Conservation (phyloP, 2,329 filamentous ascomycete species). For the Aspergillus sp. region DNA sequence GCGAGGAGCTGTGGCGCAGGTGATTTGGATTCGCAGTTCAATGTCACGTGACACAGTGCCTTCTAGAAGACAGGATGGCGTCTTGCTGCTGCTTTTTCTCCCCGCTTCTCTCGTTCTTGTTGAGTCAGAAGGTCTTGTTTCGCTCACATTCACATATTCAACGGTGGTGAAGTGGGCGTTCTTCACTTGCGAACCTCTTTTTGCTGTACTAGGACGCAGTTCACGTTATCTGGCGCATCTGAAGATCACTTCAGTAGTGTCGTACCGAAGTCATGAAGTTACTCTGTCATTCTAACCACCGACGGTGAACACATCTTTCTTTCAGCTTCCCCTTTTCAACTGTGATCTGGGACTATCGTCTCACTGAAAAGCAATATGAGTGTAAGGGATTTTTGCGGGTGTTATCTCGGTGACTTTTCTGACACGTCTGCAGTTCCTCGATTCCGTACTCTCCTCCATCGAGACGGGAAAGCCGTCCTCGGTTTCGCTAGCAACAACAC, state of each 20-base stretch:
- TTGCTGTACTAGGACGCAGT: neutral
- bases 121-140: neutral
- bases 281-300: constrained; percentile 31
- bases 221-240: neutral
- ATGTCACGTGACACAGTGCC: constrained; percentile 20
- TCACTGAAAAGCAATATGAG: constrained; percentile 28
- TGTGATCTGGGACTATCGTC: neutral
- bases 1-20: constrained; percentile 30
- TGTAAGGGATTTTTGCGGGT: constrained; percentile 20
- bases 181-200: neutral
- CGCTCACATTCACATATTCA: no score
- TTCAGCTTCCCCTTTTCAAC: constrained; percentile 5
- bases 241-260: constrained; percentile 15
- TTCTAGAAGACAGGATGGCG: constrained; percentile 21
- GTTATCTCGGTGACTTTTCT: constrained; percentile 9
- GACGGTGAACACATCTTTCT: constrained; percentile 28
- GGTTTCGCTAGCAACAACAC: constrained; percentile 16
- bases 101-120: constrained; percentile 4
- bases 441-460: constrained; percentile 48
- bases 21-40: neutral
- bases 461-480: constrained; percentile 36
- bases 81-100: constrained; percentile 7
- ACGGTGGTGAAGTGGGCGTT: neutral
- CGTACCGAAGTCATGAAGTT: constrained; percentile 36
- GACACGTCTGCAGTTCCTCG: constrained; percentile 40